These are phyloP conservation scores for Mucor ambiguus DNA, from an alignment of 371 early-diverging fungal genomes.

Conservation along the genomic window DNA sequence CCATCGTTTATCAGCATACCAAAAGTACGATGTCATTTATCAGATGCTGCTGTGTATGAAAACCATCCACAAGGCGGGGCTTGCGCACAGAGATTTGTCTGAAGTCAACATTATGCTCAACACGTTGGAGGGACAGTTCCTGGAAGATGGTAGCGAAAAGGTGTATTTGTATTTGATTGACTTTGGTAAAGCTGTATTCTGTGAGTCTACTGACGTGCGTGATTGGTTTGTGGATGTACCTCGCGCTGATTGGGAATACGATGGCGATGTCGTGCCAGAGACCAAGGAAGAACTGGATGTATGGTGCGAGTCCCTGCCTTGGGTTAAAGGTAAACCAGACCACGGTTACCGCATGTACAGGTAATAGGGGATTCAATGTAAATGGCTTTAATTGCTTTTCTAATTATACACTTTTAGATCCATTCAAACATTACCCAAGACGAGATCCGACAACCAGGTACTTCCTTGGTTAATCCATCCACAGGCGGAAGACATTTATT, in stretches of 20 bases:
- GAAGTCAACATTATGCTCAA: constrained; percentile 75
- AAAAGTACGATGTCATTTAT: constrained; percentile 59
- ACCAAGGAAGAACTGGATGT: constrained; percentile 49
- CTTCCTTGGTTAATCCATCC: constrained; percentile 62
- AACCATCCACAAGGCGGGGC: constrained; percentile 60
- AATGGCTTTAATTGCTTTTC: not conserved
- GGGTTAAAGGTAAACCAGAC: constrained; percentile 64
- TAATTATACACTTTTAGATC: constrained; percentile 33
- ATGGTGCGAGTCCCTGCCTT: constrained; percentile 54
- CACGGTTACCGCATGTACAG: constrained; percentile 67
- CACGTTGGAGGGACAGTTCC: constrained; percentile 38
- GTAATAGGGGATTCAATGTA: constrained; percentile 6
- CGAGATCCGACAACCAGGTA: constrained; percentile 52
- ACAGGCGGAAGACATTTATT: constrained; percentile 67
- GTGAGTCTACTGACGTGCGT: constrained; percentile 51
- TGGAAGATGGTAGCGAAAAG: constrained; percentile 56
- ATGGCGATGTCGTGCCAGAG: constrained; percentile 52
- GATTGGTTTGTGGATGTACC: constrained; percentile 63
- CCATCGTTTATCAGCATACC: constrained; percentile 58
- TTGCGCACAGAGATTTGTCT: constrained; percentile 68
- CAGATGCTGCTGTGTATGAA: constrained; percentile 68
- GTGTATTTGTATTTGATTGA: constrained; percentile 64
- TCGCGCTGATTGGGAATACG: constrained; percentile 39
- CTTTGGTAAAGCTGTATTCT: constrained; percentile 70
- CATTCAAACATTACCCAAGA: constrained; percentile 63